Evolutionary conservation across 306 rosid genomes (phyloP), one percentile per base, ranked within the genome.

Genomic region (Trifolium pratense): DNA sequence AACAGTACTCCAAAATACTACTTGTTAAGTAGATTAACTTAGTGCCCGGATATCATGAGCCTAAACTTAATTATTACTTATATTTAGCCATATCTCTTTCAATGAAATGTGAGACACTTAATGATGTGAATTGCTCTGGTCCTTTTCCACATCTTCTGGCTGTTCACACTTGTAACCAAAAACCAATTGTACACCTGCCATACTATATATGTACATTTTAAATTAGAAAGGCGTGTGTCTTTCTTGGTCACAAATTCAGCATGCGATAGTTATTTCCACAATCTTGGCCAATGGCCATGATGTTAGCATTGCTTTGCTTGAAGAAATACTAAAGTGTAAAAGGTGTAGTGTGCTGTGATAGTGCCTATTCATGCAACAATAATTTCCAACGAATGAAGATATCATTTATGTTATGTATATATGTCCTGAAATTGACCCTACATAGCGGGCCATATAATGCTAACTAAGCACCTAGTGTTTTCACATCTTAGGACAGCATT

Each of bases 371-470:
- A 76, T 73, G 43, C 49, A 49, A 68, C 77, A 82, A 82, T 73
- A 82, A 85, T 79, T 78, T 62, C 80, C 74, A 65, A 68, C 13
- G 25, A 64, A 69, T 17, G 39, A 59, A n/a, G n/a, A 25, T 62
- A 64, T 80, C 36, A 68, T 66, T 58, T 31, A 13, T 51, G 64
- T 56, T 43, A 9, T 78, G 66, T 68, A 26, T 36, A 56, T 56
- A n/a, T 80, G 78, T 75, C 75, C 73, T 51, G 34, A 48, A 46
- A 53, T 70, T 73, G 86, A 58, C 91, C 92, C 92, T 77, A 86
- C 92, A 65, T 72, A 4, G 83, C 84, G 66, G 88, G 89, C 81
- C 81, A 81, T 79, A 78, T 58, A 79, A 76, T 81, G 80, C 82
- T 81, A 58, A 53, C 78, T 77, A 78, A 34, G 70, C 64, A 73